These are phyloP conservation scores for Symbiodinium pilosum DNA, from an alignment of 73 alveolate species.

Conservation along the genomic window DNA sequence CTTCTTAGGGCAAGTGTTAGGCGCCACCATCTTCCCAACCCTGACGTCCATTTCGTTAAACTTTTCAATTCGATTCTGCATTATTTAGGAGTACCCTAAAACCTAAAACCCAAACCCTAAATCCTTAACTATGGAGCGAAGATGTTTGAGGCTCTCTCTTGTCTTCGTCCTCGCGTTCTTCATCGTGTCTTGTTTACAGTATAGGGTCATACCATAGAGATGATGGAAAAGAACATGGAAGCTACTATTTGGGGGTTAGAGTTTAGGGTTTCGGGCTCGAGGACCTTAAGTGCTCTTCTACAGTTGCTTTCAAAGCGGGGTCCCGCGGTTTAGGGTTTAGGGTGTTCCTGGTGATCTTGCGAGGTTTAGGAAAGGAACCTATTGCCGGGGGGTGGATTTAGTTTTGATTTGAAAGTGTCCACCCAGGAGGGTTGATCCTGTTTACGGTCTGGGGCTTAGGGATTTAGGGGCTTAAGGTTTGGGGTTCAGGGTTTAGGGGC, in stretches of 20 bases:
- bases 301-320: not conserved
- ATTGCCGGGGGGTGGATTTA: too few species aligned
- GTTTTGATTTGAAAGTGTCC: too few species aligned
- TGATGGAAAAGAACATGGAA: too few species aligned
- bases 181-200: not conserved
- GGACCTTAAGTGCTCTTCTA: not conserved
- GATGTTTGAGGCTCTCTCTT: conserved; percentile 20
- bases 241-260: not conserved
- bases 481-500: not conserved
- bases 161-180: conserved; percentile 66
- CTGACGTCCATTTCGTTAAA: too few species aligned
- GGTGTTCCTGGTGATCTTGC: not conserved
- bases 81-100: not conserved
- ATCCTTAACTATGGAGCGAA: not conserved
- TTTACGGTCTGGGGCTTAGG: not conserved
- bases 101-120: not conserved
- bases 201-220: not conserved
- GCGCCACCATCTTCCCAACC: too few species aligned
- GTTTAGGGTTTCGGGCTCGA: not conserved
- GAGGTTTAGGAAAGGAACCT: too few species aligned
- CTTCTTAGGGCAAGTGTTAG: too few species aligned
- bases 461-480: not conserved
- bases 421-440: too few species aligned
- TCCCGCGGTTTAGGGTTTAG: not conserved
- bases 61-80: too few species aligned